Evolutionary conservation across 2,329 filamentous ascomycete species (phyloP).

Genomic region (Calonectria fujianensis): DNA sequence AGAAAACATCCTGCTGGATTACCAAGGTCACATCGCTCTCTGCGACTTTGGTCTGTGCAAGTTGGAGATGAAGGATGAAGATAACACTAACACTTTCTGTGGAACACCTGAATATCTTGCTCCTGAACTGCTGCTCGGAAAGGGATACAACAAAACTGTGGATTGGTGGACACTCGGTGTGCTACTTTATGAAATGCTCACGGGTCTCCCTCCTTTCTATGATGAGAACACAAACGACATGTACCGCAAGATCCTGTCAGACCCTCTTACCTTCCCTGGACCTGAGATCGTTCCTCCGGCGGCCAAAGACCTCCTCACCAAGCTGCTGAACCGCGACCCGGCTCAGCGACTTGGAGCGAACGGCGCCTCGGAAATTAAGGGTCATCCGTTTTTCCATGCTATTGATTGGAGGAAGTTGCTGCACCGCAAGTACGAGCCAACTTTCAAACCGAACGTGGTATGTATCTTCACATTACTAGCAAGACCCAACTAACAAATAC

Average conservation of each 20-base stretch:
- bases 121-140: conserved; percentile 91
- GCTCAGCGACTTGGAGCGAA: conserved; percentile 91
- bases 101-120: conserved; percentile 97
- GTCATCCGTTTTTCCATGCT: conserved; percentile 97
- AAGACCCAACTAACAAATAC: neutral
- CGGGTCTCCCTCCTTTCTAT: conserved; percentile 95
- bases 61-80: conserved; percentile 98
- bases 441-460: conserved; percentile 96
- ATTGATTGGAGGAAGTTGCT: conserved; percentile 98
- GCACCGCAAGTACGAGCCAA: conserved; percentile 96
- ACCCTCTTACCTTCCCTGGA: conserved; percentile 90
- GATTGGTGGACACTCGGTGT: conserved; percentile 99
- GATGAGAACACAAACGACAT: conserved; percentile 99
- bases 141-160: conserved; percentile 98
- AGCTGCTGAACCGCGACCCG: conserved; percentile 92
- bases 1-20: conserved; percentile 96
- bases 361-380: conserved; percentile 98
- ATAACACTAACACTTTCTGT: conserved; percentile 97
- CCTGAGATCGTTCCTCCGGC: conserved; percentile 89
- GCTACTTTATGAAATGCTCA: conserved; percentile 97
- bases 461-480: conserved; percentile 63
- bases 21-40: conserved; percentile 95
- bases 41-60: conserved; percentile 99
- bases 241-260: conserved; percentile 97
- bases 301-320: conserved; percentile 91